Evolutionary conservation across 2,329 filamentous ascomycete species (phyloP), one percentile per base, ranked within the genome.

Genomic region (Xylaria multiplex): DNA sequence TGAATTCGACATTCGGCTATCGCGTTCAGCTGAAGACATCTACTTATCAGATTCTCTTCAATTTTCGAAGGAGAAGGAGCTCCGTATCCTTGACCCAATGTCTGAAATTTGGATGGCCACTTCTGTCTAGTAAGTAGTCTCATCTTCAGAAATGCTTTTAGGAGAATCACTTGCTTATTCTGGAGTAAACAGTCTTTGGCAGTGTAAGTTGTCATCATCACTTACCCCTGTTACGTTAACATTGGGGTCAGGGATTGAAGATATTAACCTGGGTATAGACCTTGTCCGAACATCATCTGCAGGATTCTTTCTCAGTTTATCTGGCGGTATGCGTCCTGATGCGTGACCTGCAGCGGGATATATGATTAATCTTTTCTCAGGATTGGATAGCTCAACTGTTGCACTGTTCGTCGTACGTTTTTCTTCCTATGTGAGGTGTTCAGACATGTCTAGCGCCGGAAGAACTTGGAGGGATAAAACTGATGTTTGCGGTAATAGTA

Each of bases 11-110:
- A 46, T 68, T 40, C 16, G 19, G 32, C 30, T 69, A 49, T 64
- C 54, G 2, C 59, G 59, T 13, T 59, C 65, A 8, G 65, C 59
- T 16, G 65, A 69, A n/a, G 58, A 63, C 2, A 59, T 69, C 11
- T 67, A 50, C 16, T 27, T 67, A 13, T 62, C 64, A 3, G n/a
- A 27, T 2, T 19, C 7, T 32, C 64, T 65, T n/a, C 42, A 62
- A n/a, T 40, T 69, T 13, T 67, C 67, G 5, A 45, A n/a, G 11
- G 60, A 46, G n/a, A 64, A 58, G 52, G 32, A 67, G 24, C 56
- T 69, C 49, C 60, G 27, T 19, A 62, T 69, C 32, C 60, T 69
- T 30, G 67, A 69, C n/a, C 64, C 67, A 1, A 69, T 69, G 67
- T 54, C 60, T 32, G 67, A 69, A 45, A 67, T 69, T 35, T 69